Base-by-base conservation (phyloP, 805 yeast species). In the Nakazawaea anatomiae region DNA sequence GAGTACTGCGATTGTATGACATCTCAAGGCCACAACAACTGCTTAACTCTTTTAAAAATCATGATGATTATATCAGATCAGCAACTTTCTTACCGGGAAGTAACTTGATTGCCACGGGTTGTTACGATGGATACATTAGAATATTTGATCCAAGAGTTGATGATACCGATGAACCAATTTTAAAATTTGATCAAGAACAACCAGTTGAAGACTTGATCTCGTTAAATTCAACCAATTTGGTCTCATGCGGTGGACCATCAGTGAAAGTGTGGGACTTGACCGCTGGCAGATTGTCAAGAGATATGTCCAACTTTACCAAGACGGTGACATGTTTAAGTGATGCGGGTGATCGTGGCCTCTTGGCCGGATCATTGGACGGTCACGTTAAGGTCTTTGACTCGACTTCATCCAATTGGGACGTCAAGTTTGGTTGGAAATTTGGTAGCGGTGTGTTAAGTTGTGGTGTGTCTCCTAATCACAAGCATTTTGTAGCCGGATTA, bases 291-390 rank as follows among this genome's bases (percentile, higher is more conserved):
- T 64, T 71, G 52, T 71, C 87, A 43, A 77, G 80, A 60, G 88
- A 87, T 57, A 74, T 95, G 62, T 79, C 83, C 47, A 92, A 91
- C 67, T 94, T 94, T 73, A 91, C 91, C 58, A 92, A 94, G 68
- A 87, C 97, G 1, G 97, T 92, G 40, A 91, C 97, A 12, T 83
- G 91, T 54, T 72, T 91, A 55, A 83, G 87, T 48, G 71, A 78
- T 57, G 85, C 92, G 8, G 86, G 85, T 32, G 88, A 82, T 55
- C 72, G 81, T 47, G 92, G 94, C n/a, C 72, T 94, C 43, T 71
- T 94, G 32, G 97, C 96, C 2, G 97, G 98, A 14, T 90, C 97
- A 0, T 73, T 94, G 52, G 99, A 94, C 69, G 99, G 99, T 25
- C 99, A 94, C 67, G 96, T 94, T 53, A 94, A 94, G 68, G 91